Conservation (phyloP, 768 basidiomycete species). For the Polyporus arcularius region DNA sequence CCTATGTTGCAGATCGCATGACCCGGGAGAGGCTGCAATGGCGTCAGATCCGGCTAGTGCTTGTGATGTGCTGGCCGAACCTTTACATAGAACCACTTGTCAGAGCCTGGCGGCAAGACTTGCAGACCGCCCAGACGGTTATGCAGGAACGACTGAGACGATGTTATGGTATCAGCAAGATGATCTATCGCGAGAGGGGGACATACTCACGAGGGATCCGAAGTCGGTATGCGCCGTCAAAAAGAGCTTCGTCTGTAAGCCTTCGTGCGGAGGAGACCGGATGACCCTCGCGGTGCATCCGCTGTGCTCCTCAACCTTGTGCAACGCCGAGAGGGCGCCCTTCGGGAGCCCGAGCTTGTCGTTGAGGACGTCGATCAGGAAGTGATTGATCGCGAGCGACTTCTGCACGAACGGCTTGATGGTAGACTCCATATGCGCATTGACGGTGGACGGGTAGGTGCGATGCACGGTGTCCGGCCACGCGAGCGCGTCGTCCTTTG, state of each 20-base stretch:
- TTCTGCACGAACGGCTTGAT: constrained; percentile 33
- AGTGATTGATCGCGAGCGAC: constrained; percentile 31
- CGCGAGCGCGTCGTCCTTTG: constrained; percentile 38
- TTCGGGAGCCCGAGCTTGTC: constrained; percentile 34
- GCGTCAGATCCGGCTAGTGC: background rate
- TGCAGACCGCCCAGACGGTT: constrained; percentile 73
- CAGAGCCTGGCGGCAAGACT: constrained; percentile 59
- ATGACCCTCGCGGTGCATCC: constrained; percentile 36
- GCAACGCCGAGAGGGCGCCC: constrained; percentile 30
- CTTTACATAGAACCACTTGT: constrained; percentile 70
- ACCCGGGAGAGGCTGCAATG: constrained; percentile 32
- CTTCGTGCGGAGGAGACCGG: constrained; percentile 31
- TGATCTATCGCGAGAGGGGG: background rate
- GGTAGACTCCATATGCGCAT: constrained; percentile 29
- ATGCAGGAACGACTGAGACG: constrained; percentile 63
- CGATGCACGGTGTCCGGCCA: constrained; percentile 34
- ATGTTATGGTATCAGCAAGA: no score
- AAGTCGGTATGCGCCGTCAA: constrained; percentile 40
- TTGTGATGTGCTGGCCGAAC: constrained; percentile 30
- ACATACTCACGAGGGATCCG: constrained; percentile 33
- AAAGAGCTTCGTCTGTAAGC: constrained; percentile 25
- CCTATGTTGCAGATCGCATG: constrained; percentile 41
- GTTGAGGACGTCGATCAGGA: constrained; percentile 33
- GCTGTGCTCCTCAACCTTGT: constrained; percentile 29
- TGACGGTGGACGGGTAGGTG: constrained; percentile 34